These are phyloP conservation scores for Crithidia sp. DNA, from an alignment of 208 protist species.

Conservation along the genomic window DNA sequence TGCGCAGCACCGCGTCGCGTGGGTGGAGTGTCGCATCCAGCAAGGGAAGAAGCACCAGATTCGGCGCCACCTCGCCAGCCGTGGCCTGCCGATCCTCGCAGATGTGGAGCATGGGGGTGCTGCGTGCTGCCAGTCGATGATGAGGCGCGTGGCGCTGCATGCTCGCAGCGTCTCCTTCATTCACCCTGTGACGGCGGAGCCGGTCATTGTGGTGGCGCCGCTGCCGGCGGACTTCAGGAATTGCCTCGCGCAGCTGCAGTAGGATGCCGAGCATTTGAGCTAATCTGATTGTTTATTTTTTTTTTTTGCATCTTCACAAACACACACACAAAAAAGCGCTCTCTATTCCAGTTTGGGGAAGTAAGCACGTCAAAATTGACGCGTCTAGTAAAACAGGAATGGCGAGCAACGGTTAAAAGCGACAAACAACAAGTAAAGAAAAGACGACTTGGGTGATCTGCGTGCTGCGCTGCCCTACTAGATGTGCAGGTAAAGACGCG, in stretches of 20 bases:
- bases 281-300: neutral
- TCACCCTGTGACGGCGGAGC: slow-evolving; percentile 56
- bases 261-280: neutral
- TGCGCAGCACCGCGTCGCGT: slow-evolving; percentile 38
- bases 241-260: slow-evolving; percentile 35
- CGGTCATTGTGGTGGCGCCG: slow-evolving; percentile 49
- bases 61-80: slow-evolving; percentile 74
- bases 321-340: neutral
- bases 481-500: too few relatives aligned
- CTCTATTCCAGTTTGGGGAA: neutral
- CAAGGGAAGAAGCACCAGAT: slow-evolving; percentile 91
- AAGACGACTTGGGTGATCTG: too few relatives aligned
- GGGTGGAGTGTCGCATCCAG: slow-evolving; percentile 82
- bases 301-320: slow-evolving; percentile 2
- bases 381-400: too few relatives aligned
- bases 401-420: too few relatives aligned
- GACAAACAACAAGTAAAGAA: too few relatives aligned
- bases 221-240: slow-evolving; percentile 57
- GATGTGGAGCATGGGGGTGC: slow-evolving; percentile 86
- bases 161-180: slow-evolving; percentile 64
- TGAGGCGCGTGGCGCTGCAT: slow-evolving; percentile 78
- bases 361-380: neutral
- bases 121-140: slow-evolving; percentile 56
- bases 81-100: slow-evolving; percentile 73
- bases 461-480: too few relatives aligned